phyloP scores from a whole-genome alignment of 345 rosid genomes.

The Balakata baccata region DNA sequence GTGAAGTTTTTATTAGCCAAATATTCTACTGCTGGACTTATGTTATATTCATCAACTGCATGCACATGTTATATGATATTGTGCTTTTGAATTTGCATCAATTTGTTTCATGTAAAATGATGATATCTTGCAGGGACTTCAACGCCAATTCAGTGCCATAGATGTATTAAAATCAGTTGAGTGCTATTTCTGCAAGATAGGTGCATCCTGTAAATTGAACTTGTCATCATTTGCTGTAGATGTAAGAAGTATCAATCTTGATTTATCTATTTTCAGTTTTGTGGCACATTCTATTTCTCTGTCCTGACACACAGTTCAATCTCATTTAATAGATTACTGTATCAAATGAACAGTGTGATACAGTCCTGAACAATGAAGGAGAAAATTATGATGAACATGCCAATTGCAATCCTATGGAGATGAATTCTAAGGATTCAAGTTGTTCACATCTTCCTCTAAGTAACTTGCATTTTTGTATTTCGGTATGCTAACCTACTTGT shows the following conservation, averaged over 20 bases:
- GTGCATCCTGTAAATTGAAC: constrained; percentile 67
- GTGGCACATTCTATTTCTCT: constrained; percentile 7
- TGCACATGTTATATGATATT: background rate
- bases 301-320: constrained; percentile 26
- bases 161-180: constrained; percentile 65
- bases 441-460: constrained; percentile 26
- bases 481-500: constrained; percentile 37
- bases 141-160: constrained; percentile 64
- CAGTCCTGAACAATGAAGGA: constrained; percentile 38
- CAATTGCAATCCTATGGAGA: constrained; percentile 22
- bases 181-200: constrained; percentile 49
- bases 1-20: background rate
- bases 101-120: constrained; percentile 7
- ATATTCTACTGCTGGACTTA: background rate
- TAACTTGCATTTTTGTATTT: constrained; percentile 46
- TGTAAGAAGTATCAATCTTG: constrained; percentile 42
- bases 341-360: constrained; percentile 49
- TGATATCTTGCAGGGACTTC: constrained; percentile 49
- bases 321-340: constrained; percentile 49
- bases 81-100: background rate
- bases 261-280: background rate
- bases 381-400: constrained; percentile 26
- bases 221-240: constrained; percentile 52
- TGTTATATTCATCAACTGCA: background rate
- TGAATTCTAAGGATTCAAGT: constrained; percentile 25